Evolutionary conservation across 306 rosid species (phyloP).

Genomic region (Quercus suber): DNA sequence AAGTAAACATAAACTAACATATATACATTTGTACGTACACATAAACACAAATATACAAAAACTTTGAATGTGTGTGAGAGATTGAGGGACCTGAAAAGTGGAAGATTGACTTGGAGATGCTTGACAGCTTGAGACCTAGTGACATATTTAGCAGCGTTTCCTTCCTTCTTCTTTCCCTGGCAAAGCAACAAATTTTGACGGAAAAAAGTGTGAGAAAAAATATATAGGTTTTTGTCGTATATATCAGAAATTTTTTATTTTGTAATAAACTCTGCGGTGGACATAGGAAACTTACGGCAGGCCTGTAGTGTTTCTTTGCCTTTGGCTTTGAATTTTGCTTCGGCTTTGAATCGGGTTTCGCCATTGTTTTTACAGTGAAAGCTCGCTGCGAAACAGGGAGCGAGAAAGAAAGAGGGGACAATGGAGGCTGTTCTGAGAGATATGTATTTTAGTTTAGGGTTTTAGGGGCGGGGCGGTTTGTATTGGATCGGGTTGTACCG

Average conservation of each 20-base stretch:
- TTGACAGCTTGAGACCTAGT: conserved; percentile 87
- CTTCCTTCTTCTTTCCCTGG: conserved; percentile 97
- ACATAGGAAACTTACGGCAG: conserved; percentile 45
- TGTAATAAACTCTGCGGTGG: neutral
- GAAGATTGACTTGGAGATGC: conserved; percentile 75
- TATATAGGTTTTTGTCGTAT: too few relatives aligned
- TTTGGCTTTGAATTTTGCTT: neutral
- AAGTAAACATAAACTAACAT: too few relatives aligned
- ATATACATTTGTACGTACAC: neutral
- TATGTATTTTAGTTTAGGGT: too few relatives aligned
- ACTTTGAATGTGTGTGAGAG: neutral
- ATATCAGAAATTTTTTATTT: too few relatives aligned
- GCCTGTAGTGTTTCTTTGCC: conserved; percentile 69
- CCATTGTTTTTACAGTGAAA: too few relatives aligned
- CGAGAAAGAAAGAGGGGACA: too few relatives aligned
- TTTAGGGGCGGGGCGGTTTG: too few relatives aligned
- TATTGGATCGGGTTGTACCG: too few relatives aligned
- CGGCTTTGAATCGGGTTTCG: too few relatives aligned
- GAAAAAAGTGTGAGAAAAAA: neutral
- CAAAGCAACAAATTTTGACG: neutral
- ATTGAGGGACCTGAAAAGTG: conserved; percentile 64
- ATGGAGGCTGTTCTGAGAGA: too few relatives aligned
- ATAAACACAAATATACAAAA: neutral
- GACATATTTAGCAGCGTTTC: conserved; percentile 83
- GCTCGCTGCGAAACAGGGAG: too few relatives aligned